Evolutionary conservation across 1,139 yeast genomes (phyloP).

Genomic region (Hyphopichia wangnamkhiaoensis): DNA sequence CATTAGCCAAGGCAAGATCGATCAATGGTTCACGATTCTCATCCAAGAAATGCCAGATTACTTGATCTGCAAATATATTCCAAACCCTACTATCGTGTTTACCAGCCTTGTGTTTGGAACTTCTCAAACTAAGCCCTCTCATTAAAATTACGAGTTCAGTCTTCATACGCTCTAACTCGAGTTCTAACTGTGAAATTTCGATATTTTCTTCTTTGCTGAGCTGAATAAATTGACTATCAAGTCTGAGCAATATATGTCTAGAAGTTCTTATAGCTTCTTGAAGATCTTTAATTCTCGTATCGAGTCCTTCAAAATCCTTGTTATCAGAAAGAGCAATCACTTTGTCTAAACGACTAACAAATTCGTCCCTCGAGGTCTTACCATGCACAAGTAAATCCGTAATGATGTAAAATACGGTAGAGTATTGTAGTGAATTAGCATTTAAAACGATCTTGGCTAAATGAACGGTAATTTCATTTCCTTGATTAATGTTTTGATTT

Average conservation of each 20-base stretch:
- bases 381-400: slow-evolving; percentile 66
- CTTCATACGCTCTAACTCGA: slow-evolving; percentile 57
- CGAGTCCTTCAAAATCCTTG: slow-evolving; percentile 58
- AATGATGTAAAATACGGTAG: slow-evolving; percentile 61
- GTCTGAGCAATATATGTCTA: slow-evolving; percentile 45
- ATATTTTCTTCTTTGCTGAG: slow-evolving; percentile 25
- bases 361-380: slow-evolving; percentile 59
- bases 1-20: slow-evolving; percentile 68
- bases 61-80: slow-evolving; percentile 57
- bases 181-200: slow-evolving; percentile 43
- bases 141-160: slow-evolving; percentile 66
- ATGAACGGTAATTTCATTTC: slow-evolving; percentile 48
- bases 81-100: slow-evolving; percentile 27
- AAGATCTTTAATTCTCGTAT: slow-evolving; percentile 50
- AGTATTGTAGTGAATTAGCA: slow-evolving; percentile 75
- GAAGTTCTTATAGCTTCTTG: slow-evolving; percentile 56
- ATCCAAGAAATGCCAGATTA: slow-evolving; percentile 70
- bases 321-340: slow-evolving; percentile 69
- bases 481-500: slow-evolving; percentile 16
- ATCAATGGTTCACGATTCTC: slow-evolving; percentile 64
- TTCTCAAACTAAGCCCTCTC: slow-evolving; percentile 63
- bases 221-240: slow-evolving; percentile 31
- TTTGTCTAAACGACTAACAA: slow-evolving; percentile 63
- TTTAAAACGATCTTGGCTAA: slow-evolving; percentile 69
- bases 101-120: slow-evolving; percentile 32